phyloP scores from a whole-genome alignment of 768 basidiomycete genomes.

The Hydnomerulius pinastri region DNA sequence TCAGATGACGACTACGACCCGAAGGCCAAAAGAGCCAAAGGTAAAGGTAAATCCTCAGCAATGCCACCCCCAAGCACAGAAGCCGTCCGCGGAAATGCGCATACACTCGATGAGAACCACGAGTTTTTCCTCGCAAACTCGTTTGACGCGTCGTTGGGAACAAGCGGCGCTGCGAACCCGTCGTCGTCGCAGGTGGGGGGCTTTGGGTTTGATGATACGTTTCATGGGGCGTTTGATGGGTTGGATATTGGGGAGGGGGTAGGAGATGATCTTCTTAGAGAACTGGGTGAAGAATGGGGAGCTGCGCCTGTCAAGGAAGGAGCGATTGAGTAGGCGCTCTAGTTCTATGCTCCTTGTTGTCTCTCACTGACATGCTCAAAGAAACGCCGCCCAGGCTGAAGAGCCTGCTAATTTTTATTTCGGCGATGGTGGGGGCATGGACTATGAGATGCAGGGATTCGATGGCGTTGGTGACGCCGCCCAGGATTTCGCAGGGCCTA shows the following conservation, averaged over 20 bases:
- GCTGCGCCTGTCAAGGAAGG: constrained; percentile 14
- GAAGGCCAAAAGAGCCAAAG: constrained; percentile 24
- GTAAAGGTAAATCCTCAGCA: constrained; percentile 28
- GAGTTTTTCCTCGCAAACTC: constrained; percentile 67
- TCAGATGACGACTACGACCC: constrained; percentile 56
- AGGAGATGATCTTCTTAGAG: constrained; percentile 73
- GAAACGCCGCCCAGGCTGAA: constrained; percentile 17
- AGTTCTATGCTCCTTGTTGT: background rate
- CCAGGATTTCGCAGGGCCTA: background rate
- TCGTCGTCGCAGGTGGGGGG: constrained; percentile 60
- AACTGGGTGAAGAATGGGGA: constrained; percentile 75
- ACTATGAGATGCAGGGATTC: constrained; percentile 24
- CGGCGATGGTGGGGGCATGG: constrained; percentile 17
- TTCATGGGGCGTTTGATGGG: constrained; percentile 51
- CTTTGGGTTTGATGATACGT: constrained; percentile 55
- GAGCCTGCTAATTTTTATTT: constrained; percentile 18
- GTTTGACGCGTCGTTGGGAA: constrained; percentile 61
- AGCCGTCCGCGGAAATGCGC: constrained; percentile 48
- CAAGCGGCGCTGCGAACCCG: constrained; percentile 31
- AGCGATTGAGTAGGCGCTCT: constrained; percentile 14
- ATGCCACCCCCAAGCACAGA: constrained; percentile 38
- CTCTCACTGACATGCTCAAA: constrained; percentile 14
- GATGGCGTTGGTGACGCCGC: background rate
- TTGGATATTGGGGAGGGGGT: constrained; percentile 60
- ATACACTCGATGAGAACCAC: constrained; percentile 73